A percentile compares a stretch with the other conserved stretches of the same genome.
Evolutionary conservation across 2,329 filamentous ascomycete species (phyloP).

Genomic region (Colletotrichum spinosum): DNA sequence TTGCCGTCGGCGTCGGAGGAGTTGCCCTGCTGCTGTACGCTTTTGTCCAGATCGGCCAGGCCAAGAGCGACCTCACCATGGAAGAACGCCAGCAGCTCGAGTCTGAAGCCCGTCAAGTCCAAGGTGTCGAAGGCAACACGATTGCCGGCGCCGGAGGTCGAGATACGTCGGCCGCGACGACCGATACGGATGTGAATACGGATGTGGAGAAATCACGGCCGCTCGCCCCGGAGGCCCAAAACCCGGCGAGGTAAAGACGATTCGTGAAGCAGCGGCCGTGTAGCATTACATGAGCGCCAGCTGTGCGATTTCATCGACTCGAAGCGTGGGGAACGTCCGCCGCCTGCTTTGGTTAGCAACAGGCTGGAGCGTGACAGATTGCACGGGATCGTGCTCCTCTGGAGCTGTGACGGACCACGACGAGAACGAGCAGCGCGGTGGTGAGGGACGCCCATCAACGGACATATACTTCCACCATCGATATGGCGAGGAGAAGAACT

Average conservation of each 20-base stretch:
- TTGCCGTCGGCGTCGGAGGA: conserved; percentile 67
- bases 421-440: neutral
- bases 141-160: neutral
- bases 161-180: conserved; percentile 18
- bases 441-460: neutral
- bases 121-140: neutral
- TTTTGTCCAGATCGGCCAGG: conserved; percentile 56
- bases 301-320: conserved; percentile 5
- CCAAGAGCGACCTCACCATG: conserved; percentile 39
- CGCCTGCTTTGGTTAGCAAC: neutral
- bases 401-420: conserved; percentile 2
- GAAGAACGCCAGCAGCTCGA: conserved; percentile 39
- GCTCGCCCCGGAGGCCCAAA: conserved; percentile 10
- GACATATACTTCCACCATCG: conserved; percentile 10
- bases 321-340: neutral
- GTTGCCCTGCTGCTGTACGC: conserved; percentile 65
- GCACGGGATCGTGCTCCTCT: neutral
- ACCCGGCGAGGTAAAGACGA: conserved; percentile 7
- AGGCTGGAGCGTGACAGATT: neutral
- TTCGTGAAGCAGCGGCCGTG: neutral
- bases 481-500: conserved; percentile 1
- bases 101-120: conserved; percentile 18
- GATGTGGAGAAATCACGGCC: conserved; percentile 20
- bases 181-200: conserved; percentile 24
- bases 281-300: neutral